phyloP scores from a whole-genome alignment of 73 alveolate genomes.

The Diophrys appendiculata region DNA sequence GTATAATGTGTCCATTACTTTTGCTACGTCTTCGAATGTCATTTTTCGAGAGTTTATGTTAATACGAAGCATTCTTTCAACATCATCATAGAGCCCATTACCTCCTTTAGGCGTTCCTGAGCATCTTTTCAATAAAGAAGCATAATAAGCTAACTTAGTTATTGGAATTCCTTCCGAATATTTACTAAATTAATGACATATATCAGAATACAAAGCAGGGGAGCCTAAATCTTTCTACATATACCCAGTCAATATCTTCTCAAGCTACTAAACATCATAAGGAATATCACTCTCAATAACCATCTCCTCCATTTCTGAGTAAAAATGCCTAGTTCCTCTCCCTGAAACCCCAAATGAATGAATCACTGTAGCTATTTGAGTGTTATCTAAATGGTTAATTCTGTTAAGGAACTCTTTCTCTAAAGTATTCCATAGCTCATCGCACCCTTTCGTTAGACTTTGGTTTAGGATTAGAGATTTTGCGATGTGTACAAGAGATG shows the following conservation, averaged over 20 bases:
- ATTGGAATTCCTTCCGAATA: constrained; percentile 14
- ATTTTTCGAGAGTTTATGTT: constrained; percentile 8
- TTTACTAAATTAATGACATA: constrained; percentile 20
- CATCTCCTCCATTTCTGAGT: constrained; percentile 33
- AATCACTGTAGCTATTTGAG: constrained; percentile 41
- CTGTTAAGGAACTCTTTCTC: constrained; percentile 50
- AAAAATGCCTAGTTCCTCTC: constrained; percentile 44
- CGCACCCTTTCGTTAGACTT: constrained; percentile 35
- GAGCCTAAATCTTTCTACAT: constrained; percentile 39
- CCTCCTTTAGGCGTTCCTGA: constrained; percentile 49
- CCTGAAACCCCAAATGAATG: constrained; percentile 47
- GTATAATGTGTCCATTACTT: constrained; percentile 30
- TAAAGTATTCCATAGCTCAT: constrained; percentile 40
- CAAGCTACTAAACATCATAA: constrained; percentile 33
- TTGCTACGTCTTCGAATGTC: constrained; percentile 2
- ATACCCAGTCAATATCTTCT: constrained; percentile 36
- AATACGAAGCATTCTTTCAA: constrained; percentile 37
- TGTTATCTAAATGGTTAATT: constrained; percentile 41
- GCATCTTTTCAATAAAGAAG: constrained; percentile 20
- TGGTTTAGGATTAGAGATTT: constrained; percentile 20
- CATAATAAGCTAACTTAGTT: constrained; percentile 24
- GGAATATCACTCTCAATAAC: constrained; percentile 46
- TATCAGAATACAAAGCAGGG: constrained; percentile 28
- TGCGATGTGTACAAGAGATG: constrained; percentile 43
- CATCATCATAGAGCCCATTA: constrained; percentile 49